Percentiles rank a stretch among this genome's conserved stretches.
Evolutionary conservation across 768 basidiomycete species (phyloP).

Genomic region (Lactifluus pinguis): DNA sequence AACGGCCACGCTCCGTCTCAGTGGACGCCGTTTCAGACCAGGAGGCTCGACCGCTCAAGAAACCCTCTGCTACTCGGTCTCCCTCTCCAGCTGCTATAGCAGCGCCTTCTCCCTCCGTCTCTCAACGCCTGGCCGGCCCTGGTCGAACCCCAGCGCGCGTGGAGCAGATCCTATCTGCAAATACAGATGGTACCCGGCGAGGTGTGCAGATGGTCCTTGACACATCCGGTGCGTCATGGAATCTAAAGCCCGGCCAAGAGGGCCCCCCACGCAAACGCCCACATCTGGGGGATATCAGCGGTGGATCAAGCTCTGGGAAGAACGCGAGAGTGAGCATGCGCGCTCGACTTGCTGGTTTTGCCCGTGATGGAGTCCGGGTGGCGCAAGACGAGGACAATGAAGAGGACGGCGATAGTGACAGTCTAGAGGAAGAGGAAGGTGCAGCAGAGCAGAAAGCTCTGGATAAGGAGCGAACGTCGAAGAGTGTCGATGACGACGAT

Average conservation of each 20-base stretch:
- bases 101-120: not conserved
- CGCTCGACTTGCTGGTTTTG: slow-evolving; percentile 43
- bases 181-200: slow-evolving; percentile 21
- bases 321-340: slow-evolving; percentile 32
- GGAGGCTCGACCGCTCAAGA: not conserved
- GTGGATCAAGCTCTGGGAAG: slow-evolving; percentile 12
- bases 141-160: slow-evolving; percentile 18
- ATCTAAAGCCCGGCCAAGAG: slow-evolving; percentile 35
- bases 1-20: slow-evolving; percentile 4
- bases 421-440: slow-evolving; percentile 19
- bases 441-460: slow-evolving; percentile 17
- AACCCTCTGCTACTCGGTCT: not conserved
- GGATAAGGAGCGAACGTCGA: slow-evolving; percentile 12
- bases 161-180: slow-evolving; percentile 11
- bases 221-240: slow-evolving; percentile 47
- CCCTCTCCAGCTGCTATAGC: not conserved
- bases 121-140: slow-evolving; percentile 5
- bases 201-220: slow-evolving; percentile 38
- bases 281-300: slow-evolving; percentile 6
- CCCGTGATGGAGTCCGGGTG: slow-evolving; percentile 38
- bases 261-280: slow-evolving; percentile 18
- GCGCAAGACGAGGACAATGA: slow-evolving; percentile 15
- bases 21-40: not conserved
- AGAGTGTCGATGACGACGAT: not conserved
- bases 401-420: slow-evolving; percentile 8